Conservation (phyloP, 2,329 filamentous ascomycete species). For the Tolypocladium ophioglossoides region DNA sequence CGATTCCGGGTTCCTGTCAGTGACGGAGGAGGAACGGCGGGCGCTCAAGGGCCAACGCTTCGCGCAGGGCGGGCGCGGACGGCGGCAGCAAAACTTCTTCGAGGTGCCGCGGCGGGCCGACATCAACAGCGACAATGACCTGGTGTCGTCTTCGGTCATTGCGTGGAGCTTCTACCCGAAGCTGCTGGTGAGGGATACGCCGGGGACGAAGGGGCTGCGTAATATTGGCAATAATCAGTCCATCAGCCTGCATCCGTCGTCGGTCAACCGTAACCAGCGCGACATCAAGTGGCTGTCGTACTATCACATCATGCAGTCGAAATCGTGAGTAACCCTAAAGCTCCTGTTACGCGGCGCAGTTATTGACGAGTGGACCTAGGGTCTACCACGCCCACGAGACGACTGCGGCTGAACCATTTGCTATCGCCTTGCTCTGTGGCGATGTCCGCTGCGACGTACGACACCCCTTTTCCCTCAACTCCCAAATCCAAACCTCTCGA, state of each 20-base stretch:
- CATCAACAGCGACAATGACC: slow-evolving; percentile 67
- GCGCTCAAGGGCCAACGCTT: slow-evolving; percentile 60
- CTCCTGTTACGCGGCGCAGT: neutral
- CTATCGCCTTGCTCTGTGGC: slow-evolving; percentile 75
- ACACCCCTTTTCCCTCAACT: neutral
- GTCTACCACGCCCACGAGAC: slow-evolving; percentile 89
- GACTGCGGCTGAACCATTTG: slow-evolving; percentile 68
- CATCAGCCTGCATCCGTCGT: slow-evolving; percentile 78
- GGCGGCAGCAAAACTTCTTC: slow-evolving; percentile 65
- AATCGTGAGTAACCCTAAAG: slow-evolving; percentile 42
- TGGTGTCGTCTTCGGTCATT: slow-evolving; percentile 70
- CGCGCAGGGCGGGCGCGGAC: slow-evolving; percentile 35
- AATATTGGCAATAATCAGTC: slow-evolving; percentile 90
- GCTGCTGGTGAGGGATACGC: slow-evolving; percentile 67
- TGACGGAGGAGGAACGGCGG: slow-evolving; percentile 63
- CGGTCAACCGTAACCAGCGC: slow-evolving; percentile 67
- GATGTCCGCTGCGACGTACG: slow-evolving; percentile 77
- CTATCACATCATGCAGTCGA: slow-evolving; percentile 95
- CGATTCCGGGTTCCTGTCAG: slow-evolving; percentile 71
- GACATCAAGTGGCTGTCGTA: slow-evolving; percentile 79
- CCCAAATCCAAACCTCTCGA: neutral
- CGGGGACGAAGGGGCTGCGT: slow-evolving; percentile 63
- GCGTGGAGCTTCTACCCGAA: slow-evolving; percentile 96
- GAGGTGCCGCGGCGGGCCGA: slow-evolving; percentile 69
- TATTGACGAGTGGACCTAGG: slow-evolving; percentile 24